A percentile compares a stretch with the other conserved stretches of the same genome.
These are phyloP conservation scores for Aspergillus carlsbadensis DNA, from an alignment of 495 filamentous ascomycete genomes.

Conservation along the genomic window DNA sequence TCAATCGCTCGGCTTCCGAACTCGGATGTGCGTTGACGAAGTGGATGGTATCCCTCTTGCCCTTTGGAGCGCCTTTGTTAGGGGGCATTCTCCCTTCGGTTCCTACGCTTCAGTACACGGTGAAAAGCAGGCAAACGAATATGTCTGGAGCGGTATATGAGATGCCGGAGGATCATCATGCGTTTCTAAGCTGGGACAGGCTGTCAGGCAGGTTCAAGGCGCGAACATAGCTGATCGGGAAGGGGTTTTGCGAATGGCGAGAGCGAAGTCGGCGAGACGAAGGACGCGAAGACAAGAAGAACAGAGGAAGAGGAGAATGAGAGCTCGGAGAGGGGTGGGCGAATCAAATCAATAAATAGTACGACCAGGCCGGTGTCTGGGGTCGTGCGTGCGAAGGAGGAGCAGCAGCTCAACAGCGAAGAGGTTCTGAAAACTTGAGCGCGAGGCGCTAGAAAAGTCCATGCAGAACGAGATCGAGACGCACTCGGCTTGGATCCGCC, in stretches of 20 bases:
- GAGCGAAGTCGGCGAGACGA: background rate
- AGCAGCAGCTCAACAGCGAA: too few species aligned
- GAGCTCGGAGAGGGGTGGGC: background rate
- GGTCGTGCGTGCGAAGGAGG: background rate
- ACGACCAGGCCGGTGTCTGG: background rate
- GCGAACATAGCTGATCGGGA: background rate
- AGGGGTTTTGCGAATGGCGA: background rate
- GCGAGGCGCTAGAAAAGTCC: too few species aligned
- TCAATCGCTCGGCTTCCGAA: constrained; percentile 32
- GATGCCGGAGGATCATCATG: constrained; percentile 21
- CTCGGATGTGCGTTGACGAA: constrained; percentile 42
- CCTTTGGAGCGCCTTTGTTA: constrained; percentile 21
- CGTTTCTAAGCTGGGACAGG: background rate
- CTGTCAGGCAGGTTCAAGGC: background rate
- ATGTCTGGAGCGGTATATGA: background rate
- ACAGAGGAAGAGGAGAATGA: too few species aligned
- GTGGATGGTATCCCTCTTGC: constrained; percentile 33
- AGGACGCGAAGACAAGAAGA: background rate
- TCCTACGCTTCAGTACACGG: background rate
- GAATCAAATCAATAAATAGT: background rate
- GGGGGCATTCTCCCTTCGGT: constrained; percentile 24
- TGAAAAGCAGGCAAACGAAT: constrained; percentile 13
- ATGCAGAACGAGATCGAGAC: too few species aligned
- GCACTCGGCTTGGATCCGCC: too few species aligned
- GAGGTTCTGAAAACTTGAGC: too few species aligned